Evolutionary conservation across 768 basidiomycete species (phyloP).

Genomic region (Rhodotorula taiwanensis): DNA sequence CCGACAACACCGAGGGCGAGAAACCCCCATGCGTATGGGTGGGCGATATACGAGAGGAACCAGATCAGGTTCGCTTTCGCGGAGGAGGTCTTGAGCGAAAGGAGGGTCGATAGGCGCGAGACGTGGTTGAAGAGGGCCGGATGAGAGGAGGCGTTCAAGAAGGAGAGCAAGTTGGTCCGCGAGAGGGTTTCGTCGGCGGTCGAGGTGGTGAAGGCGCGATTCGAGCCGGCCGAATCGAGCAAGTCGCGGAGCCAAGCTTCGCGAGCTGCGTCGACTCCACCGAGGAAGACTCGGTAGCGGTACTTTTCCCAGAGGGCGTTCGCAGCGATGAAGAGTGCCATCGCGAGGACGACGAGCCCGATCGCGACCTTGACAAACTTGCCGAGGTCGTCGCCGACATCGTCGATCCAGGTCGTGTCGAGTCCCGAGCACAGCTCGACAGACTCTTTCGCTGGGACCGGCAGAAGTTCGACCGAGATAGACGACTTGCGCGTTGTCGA

Average conservation of each 20-base stretch:
- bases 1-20: constrained; percentile 91
- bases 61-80: constrained; percentile 64
- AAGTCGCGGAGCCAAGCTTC: constrained; percentile 67
- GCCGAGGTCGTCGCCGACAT: constrained; percentile 70
- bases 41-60: constrained; percentile 86
- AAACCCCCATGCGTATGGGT: constrained; percentile 81
- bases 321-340: constrained; percentile 65
- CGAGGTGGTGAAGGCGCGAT: too few species aligned
- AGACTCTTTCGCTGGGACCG: constrained; percentile 63
- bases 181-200: constrained; percentile 9
- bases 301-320: constrained; percentile 79
- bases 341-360: constrained; percentile 62
- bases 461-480: constrained; percentile 59
- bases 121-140: constrained; percentile 65
- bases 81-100: constrained; percentile 54
- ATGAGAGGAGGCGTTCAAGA: constrained; percentile 62
- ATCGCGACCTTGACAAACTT: constrained; percentile 72
- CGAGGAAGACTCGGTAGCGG: constrained; percentile 68
- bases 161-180: constrained; percentile 59
- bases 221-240: constrained; percentile 41
- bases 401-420: constrained; percentile 78
- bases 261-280: constrained; percentile 62
- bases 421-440: constrained; percentile 69
- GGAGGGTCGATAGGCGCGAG: constrained; percentile 51
- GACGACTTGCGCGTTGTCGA: constrained; percentile 66